phyloP scores from a whole-genome alignment of 2,329 filamentous ascomycete species.

The Colletotrichum nymphaeae region DNA sequence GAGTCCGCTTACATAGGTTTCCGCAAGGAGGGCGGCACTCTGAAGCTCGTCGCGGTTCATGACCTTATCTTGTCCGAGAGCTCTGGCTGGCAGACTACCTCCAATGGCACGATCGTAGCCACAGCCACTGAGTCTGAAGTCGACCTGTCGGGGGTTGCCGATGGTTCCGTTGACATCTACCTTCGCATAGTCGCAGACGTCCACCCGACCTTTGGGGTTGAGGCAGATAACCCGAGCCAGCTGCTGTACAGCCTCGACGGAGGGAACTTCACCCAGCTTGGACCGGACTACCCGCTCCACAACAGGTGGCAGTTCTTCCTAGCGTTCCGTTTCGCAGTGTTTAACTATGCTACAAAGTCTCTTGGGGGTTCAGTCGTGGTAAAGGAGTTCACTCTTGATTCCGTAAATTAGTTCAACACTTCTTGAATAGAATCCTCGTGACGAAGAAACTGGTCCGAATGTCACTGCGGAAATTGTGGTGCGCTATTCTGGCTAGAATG shows the following conservation, averaged over 20 bases:
- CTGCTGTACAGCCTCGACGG: conserved; percentile 58
- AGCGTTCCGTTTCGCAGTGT: conserved; percentile 60
- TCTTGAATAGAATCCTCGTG: too few species aligned
- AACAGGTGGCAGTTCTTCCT: conserved; percentile 58
- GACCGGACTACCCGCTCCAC: conserved; percentile 47
- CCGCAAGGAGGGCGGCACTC: conserved; percentile 40
- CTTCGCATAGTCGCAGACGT: conserved; percentile 39
- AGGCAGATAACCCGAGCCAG: conserved; percentile 23
- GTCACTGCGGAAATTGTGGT: too few species aligned
- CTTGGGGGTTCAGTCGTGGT: conserved; percentile 37
- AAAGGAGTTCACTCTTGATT: conserved; percentile 20
- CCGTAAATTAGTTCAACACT: neutral
- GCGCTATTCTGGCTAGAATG: too few species aligned
- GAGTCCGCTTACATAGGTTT: conserved; percentile 64
- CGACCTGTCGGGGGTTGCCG: conserved; percentile 1
- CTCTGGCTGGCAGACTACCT: conserved; percentile 44
- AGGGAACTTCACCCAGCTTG: conserved; percentile 48
- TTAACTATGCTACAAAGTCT: conserved; percentile 58
- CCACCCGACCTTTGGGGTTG: conserved; percentile 31
- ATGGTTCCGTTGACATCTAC: conserved; percentile 36
- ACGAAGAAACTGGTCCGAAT: too few species aligned
- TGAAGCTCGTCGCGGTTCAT: conserved; percentile 44
- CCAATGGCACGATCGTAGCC: conserved; percentile 42
- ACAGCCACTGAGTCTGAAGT: neutral
- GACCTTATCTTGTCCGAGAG: conserved; percentile 43